phyloP scores from a whole-genome alignment of 2,329 filamentous ascomycete genomes.

The Fusarium guadeloupense region DNA sequence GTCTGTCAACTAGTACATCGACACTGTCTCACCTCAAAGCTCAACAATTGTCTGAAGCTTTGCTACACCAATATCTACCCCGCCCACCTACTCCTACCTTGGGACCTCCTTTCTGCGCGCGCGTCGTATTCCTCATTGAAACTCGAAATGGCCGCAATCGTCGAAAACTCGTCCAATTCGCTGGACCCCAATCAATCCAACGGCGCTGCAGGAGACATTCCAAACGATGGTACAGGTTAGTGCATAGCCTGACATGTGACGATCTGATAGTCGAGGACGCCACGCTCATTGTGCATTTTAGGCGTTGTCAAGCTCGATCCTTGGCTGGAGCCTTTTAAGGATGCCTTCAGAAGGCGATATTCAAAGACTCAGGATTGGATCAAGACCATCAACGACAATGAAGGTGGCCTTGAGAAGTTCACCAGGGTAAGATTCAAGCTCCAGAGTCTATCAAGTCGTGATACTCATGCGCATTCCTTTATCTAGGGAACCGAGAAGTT shows the following conservation, averaged over 20 bases:
- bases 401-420: slow-evolving; percentile 93
- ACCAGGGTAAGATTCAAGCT: slow-evolving; percentile 69
- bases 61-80: slow-evolving; percentile 38
- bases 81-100: slow-evolving; percentile 40
- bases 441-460: neutral
- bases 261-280: slow-evolving; percentile 32
- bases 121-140: slow-evolving; percentile 17
- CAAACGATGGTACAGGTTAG: slow-evolving; percentile 78
- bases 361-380: slow-evolving; percentile 87
- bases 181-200: slow-evolving; percentile 49
- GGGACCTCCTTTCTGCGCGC: slow-evolving; percentile 24
- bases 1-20: slow-evolving; percentile 17
- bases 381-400: slow-evolving; percentile 79
- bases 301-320: slow-evolving; percentile 90
- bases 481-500: slow-evolving; percentile 82
- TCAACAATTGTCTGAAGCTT: slow-evolving; percentile 36
- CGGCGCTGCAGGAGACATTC: slow-evolving; percentile 59
- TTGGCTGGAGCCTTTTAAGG: slow-evolving; percentile 87
- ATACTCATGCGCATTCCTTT: slow-evolving; percentile 7
- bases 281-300: slow-evolving; percentile 50
- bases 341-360: slow-evolving; percentile 78
- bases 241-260: slow-evolving; percentile 30
- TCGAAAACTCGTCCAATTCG: slow-evolving; percentile 56
- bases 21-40: slow-evolving; percentile 38
- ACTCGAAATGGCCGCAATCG: slow-evolving; percentile 46